A percentile compares a stretch with the other conserved stretches of the same genome.
These are phyloP conservation scores for Saccharomycopsis sp. DNA, from an alignment of 805 yeast genomes.

Conservation along the genomic window DNA sequence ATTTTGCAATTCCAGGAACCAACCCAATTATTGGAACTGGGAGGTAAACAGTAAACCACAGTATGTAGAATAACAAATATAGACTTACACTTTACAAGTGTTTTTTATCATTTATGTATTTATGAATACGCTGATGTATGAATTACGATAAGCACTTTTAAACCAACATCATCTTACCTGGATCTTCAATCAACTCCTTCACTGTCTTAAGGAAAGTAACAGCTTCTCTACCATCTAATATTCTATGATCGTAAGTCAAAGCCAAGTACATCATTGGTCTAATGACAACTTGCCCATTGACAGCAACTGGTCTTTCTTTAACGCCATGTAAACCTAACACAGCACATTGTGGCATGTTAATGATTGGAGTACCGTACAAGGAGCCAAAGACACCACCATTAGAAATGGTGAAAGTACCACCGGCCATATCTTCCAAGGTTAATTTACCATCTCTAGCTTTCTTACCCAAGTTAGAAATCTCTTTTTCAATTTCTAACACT, in stretches of 20 bases:
- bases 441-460: conserved; percentile 97
- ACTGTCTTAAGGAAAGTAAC: conserved; percentile 94
- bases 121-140: too few species aligned
- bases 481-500: conserved; percentile 83
- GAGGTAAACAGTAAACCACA: too few species aligned
- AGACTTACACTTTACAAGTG: too few species aligned
- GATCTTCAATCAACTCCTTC: conserved; percentile 97
- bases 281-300: conserved; percentile 89
- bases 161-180: conserved; percentile 87
- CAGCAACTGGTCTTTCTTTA: conserved; percentile 95
- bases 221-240: conserved; percentile 98
- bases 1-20: neutral
- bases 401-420: conserved; percentile 98
- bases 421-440: conserved; percentile 97
- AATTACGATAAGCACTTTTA: too few species aligned
- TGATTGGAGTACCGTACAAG: conserved; percentile 95
- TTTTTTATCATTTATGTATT: too few species aligned
- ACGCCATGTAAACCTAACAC: conserved; percentile 96
- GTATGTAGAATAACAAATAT: too few species aligned
- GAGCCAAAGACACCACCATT: conserved; percentile 99
- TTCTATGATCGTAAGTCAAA: conserved; percentile 95
- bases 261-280: conserved; percentile 99
- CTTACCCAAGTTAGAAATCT: conserved; percentile 70
- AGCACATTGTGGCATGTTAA: conserved; percentile 97
- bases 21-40: neutral